phyloP scores from a whole-genome alignment of 2,329 filamentous ascomycete species.

The Talaromyces atroroseus region DNA sequence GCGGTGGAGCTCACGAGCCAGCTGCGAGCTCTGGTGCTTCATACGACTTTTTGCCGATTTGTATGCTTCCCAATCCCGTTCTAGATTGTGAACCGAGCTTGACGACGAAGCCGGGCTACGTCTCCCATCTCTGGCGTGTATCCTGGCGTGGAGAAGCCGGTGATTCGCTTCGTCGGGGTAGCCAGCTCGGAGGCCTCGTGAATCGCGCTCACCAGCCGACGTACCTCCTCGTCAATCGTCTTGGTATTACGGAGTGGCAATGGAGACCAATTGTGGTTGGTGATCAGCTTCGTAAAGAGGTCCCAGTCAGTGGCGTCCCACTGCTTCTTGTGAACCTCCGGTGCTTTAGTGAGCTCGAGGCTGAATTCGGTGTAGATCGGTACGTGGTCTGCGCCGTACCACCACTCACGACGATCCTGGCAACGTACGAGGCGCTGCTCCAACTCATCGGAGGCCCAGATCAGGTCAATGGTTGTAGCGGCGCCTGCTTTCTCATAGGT shows the following conservation, averaged over 20 bases:
- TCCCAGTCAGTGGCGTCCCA: not conserved
- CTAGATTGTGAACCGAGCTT: not conserved
- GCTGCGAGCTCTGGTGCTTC: not conserved
- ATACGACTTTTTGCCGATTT: not conserved
- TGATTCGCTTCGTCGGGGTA: not conserved
- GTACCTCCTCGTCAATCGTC: not conserved
- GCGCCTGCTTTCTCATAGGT: constrained; percentile 3
- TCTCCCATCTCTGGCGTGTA: not conserved
- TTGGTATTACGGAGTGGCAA: not conserved
- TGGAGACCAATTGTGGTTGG: not conserved
- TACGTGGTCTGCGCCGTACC: not conserved
- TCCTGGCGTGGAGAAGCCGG: not conserved
- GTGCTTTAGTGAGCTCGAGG: not conserved
- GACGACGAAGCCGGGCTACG: not conserved
- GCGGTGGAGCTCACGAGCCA: not conserved
- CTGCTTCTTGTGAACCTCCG: not conserved
- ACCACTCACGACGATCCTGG: not conserved
- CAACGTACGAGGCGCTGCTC: not conserved
- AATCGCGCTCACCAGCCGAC: not conserved
- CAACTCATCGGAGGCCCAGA: not conserved
- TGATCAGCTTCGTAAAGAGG: not conserved
- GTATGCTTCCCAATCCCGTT: not conserved
- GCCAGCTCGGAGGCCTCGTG: not conserved
- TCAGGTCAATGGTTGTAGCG: constrained; percentile 9
- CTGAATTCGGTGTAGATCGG: not conserved